Base-by-base conservation (phyloP, 805 yeast species). In the Wickerhamomyces chaumierensis region DNA sequence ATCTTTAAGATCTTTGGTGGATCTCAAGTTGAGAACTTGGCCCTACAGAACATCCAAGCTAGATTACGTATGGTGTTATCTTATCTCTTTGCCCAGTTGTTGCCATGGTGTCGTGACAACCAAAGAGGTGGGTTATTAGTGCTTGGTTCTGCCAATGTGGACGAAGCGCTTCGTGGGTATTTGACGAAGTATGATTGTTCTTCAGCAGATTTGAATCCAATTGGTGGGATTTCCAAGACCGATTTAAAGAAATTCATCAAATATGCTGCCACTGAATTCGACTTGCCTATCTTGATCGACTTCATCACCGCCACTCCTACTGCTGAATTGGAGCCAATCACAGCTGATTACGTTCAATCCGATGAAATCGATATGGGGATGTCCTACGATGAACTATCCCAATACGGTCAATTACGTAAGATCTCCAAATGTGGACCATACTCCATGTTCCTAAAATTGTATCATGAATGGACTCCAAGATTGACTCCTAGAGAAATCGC, bases 291-390 rank as follows among this genome's bases (percentile, higher is more conserved):
- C 18, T 65, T 92, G 46, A 62, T 70, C 34, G 81, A 78, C 8
- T 92, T 94, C 56, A 65, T 92, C 35, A 76, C 73, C 48, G 99
- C 99, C 0, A 81, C 92, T 0, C 99, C 99, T 23, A 90, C 98
- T 0, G 99, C 99, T 0, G 99, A 92, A 57, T 71, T 92, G 37
- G 99, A 92, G 54, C 99, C 99, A 28, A 90, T 86, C 39, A 92
- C 98, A 0, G 78, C 81, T 46, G 70, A 76, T 40, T 90, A 92
- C 51, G 94, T 90, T 14, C 99, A 92, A 60, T 82, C 94, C 25
- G 99, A 92, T 58, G 99, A 92, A 60, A 78, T 75, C 13, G 99
- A 92, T 55, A 92, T 92, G 99, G 99, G 99, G 2, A 82, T 94
- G 81, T 83, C 96, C 0, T 92, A 92, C 53, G 94, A 88, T 47